Conservation (phyloP, 352 stramenopile species). For the Thraustochytrium sp. region DNA sequence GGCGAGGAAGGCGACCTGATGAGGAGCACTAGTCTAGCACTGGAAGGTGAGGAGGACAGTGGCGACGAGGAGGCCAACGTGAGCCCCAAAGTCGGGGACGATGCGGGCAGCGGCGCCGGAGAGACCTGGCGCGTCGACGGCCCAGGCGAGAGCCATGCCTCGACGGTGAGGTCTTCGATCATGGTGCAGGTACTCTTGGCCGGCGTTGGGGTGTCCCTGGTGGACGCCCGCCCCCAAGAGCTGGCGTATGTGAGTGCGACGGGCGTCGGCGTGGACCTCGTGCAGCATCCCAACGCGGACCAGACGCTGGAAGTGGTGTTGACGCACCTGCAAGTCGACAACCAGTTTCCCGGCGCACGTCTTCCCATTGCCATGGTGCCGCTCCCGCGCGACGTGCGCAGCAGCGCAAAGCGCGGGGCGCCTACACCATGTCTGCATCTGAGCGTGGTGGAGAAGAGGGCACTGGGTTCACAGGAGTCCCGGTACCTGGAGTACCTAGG, state of each 20-base stretch:
- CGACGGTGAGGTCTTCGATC: not conserved
- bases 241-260: not conserved
- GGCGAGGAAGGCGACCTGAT: too few relatives aligned
- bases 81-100: too few relatives aligned
- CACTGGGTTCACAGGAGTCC: not conserved
- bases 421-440: not conserved
- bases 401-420: not conserved
- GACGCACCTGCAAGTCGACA: conserved; percentile 8
- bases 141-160: not conserved
- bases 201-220: not conserved
- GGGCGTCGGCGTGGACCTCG: not conserved
- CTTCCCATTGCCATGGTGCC: conserved; percentile 3
- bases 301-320: not conserved
- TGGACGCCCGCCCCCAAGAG: not conserved
- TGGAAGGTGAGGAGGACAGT: too few relatives aligned
- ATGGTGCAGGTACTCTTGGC: not conserved
- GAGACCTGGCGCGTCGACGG: too few relatives aligned
- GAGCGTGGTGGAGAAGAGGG: not conserved
- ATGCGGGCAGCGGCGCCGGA: too few relatives aligned
- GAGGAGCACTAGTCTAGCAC: too few relatives aligned
- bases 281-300: conserved; percentile 14
- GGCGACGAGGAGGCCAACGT: too few relatives aligned
- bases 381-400: not conserved
- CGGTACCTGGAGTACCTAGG: conserved; percentile 15
- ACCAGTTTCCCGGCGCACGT: not conserved